These are phyloP conservation scores for Rhododendron kiyosumense DNA, from an alignment of 148 eudicot genomes.

Conservation along the genomic window DNA sequence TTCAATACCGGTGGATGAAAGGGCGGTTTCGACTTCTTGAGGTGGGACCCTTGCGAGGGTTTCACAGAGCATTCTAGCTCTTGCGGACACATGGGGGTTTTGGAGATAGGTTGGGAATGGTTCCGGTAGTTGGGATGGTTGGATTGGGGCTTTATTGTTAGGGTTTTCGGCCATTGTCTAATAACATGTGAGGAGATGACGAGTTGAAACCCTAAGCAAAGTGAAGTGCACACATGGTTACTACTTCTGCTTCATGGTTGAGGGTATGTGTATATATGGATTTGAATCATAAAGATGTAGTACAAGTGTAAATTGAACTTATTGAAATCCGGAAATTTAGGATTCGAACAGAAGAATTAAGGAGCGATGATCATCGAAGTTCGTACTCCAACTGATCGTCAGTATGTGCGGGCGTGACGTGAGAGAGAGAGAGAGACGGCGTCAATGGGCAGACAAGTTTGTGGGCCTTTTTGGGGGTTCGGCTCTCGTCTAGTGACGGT, in stretches of 20 bases:
- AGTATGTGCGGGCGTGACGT: too few relatives aligned
- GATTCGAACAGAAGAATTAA: neutral
- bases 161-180: slow-evolving; percentile 28
- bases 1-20: slow-evolving; percentile 36
- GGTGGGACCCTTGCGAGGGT: slow-evolving; percentile 32
- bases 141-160: neutral
- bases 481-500: too few relatives aligned
- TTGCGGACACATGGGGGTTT: slow-evolving; percentile 39
- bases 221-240: neutral
- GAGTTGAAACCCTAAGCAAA: slow-evolving; percentile 17
- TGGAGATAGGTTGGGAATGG: slow-evolving; percentile 42
- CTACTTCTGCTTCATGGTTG: neutral
- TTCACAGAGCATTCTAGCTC: slow-evolving; percentile 53
- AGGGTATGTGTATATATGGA: neutral
- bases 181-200: neutral
- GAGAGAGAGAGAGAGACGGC: neutral
- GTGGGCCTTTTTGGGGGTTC: too few relatives aligned
- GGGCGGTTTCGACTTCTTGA: slow-evolving; percentile 34
- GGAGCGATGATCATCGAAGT: neutral
- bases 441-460: neutral
- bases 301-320: neutral
- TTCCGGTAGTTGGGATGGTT: slow-evolving; percentile 6
- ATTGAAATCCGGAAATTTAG: neutral
- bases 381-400: neutral
- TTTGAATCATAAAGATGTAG: neutral